Evolutionary conservation across 2,329 filamentous ascomycete species (phyloP).

Genomic region (Ascochyta clinopodiicola): DNA sequence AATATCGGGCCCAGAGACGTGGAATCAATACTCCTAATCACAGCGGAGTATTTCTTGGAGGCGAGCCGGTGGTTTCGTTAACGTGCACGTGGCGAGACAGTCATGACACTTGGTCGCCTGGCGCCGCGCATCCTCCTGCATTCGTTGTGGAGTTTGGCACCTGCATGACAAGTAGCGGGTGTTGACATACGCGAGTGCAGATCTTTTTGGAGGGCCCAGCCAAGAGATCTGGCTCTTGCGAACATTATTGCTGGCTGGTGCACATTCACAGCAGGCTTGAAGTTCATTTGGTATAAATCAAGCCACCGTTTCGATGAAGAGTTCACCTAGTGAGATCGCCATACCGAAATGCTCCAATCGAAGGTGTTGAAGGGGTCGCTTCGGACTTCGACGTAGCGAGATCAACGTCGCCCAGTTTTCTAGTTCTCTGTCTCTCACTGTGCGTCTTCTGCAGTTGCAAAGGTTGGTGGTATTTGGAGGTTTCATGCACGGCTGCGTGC

Average conservation of each 20-base stretch:
- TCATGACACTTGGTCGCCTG: conserved; percentile 13
- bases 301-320: not conserved
- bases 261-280: not conserved
- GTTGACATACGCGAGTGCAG: conserved; percentile 4
- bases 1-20: conserved; percentile 1
- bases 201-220: too few species aligned
- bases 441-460: not conserved
- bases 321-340: not conserved
- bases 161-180: not conserved
- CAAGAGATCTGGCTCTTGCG: not conserved
- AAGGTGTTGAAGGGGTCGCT: not conserved
- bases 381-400: not conserved
- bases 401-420: not conserved
- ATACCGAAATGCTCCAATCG: not conserved
- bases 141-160: conserved; percentile 1
- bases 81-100: conserved; percentile 10
- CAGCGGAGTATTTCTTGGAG: conserved; percentile 6
- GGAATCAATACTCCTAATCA: not conserved
- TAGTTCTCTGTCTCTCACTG: not conserved
- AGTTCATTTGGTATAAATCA: not conserved
- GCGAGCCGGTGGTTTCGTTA: conserved; percentile 7
- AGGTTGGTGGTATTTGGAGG: not conserved
- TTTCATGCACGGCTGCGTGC: not conserved
- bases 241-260: not conserved
- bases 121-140: not conserved